A percentile compares a stretch with the other conserved stretches of the same genome.
Conservation (phyloP, 2,329 filamentous ascomycete species). For the Zymoseptoria brevis region DNA sequence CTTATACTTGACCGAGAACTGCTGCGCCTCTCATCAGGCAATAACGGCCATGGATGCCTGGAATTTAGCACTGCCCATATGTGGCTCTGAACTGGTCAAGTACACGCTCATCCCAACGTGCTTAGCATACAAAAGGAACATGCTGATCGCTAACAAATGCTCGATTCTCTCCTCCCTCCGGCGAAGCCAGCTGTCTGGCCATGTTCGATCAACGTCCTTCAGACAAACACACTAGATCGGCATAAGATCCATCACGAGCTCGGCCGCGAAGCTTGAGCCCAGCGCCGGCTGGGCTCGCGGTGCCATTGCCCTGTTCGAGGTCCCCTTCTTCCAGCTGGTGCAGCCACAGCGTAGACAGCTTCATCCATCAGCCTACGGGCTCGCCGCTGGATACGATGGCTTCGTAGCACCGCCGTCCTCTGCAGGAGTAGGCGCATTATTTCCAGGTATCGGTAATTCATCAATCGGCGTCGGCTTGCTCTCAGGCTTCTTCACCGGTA, state of each 20-base stretch:
- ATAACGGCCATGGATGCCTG: neutral
- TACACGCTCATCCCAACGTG: neutral
- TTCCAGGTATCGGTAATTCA: neutral
- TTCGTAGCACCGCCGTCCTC: neutral
- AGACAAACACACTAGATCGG: neutral
- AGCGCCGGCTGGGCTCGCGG: neutral
- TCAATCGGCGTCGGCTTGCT: neutral
- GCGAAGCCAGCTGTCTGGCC: neutral
- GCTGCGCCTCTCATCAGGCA: neutral
- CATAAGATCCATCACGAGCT: neutral
- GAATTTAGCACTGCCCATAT: neutral
- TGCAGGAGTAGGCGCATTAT: neutral
- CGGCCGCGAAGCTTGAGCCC: neutral
- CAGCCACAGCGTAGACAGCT: neutral
- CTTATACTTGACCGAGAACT: neutral
- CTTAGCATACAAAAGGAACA: neutral
- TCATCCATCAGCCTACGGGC: neutral
- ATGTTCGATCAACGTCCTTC: neutral
- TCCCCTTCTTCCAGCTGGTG: too few relatives aligned
- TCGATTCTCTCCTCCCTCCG: neutral
- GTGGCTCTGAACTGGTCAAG: neutral
- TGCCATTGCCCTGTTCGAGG: neutral
- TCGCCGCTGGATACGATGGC: neutral
- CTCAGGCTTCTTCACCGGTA: conserved; percentile 62
- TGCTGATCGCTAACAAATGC: neutral